Evolutionary conservation across 2,329 filamentous ascomycete genomes (phyloP).

Genomic region (Lachnellula occidentalis): DNA sequence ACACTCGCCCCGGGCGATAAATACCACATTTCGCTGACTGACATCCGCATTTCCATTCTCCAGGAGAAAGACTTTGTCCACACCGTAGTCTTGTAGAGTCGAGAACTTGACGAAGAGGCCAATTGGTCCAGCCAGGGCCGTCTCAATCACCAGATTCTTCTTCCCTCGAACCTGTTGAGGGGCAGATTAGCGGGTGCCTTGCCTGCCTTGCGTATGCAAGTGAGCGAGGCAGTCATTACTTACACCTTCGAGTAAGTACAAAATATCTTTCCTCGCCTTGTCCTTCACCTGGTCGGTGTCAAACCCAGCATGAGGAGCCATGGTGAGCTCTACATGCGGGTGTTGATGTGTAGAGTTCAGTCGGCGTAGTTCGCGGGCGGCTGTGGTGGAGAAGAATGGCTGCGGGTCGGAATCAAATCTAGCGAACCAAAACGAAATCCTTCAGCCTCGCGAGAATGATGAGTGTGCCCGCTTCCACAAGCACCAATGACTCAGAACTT

Average conservation of each 20-base stretch:
- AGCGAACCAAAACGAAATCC: constrained; percentile 9
- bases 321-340: constrained; percentile 50
- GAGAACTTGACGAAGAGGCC: constrained; percentile 93
- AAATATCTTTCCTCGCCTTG: constrained; percentile 80
- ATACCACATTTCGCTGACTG: constrained; percentile 90
- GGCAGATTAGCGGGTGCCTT: constrained; percentile 30
- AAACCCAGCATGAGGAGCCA: constrained; percentile 67
- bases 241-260: constrained; percentile 92
- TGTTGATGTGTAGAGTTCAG: constrained; percentile 3
- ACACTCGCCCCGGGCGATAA: constrained; percentile 86
- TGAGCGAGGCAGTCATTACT: constrained; percentile 41
- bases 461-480: constrained; percentile 6
- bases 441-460: constrained; percentile 17
- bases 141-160: constrained; percentile 95
- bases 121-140: constrained; percentile 80
- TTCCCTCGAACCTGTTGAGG: constrained; percentile 80
- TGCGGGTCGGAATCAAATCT: neutral
- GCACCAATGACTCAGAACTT: constrained; percentile 28
- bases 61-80: constrained; percentile 94
- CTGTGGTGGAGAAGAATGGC: neutral
- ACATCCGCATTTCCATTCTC: constrained; percentile 95
- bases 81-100: constrained; percentile 91
- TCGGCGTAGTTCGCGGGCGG: neutral
- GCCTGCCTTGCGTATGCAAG: constrained; percentile 4
- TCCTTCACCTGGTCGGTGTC: constrained; percentile 71